Evolutionary conservation across 805 yeast genomes (phyloP), one percentile per base, ranked within the genome.

Genomic region (Pichia cabralensis): DNA sequence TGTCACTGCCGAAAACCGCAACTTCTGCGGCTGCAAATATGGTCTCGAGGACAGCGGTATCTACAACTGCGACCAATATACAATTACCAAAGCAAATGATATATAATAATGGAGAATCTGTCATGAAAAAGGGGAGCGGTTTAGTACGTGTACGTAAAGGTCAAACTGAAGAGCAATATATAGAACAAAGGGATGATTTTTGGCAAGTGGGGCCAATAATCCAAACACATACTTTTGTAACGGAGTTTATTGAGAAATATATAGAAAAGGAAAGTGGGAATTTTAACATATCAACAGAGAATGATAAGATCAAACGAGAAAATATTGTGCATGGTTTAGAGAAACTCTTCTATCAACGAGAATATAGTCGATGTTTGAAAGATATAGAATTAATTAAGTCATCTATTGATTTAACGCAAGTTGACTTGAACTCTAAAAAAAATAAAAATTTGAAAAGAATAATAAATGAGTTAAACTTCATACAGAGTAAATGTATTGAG

Each of bases 91-190:
- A 31, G n/a, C 43, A 42, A 14, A 33, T 47, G 5, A 34, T 33
- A n/a, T 50, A 50, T 23, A 50, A 49, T 33, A 50, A 49, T 11
- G 70, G 73, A 1, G 65, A 62, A 41, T 70, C 69, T 2, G 40
- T 57, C 3, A 71, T 69, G 5, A 53, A 57, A 23, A 68, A 62
- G 38, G 59, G 69, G 1, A 64, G 71, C 1, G 76, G 76, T 0
- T 58, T 64, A 36, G 49, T 53, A 4, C 68, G 65, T 36, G 53
- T 65, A 18, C 67, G 95, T 27, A 83, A 80, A 46, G 77, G 76
- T 0, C 96, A 85, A 50, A 49, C 79, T 0, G 75, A 73, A 27
- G 88, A 76, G 35, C 80, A 71, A 37, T 85, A 59, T 43, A 56
- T 50, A 22, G 48, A 39, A 8, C 89, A 85, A 53, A 58, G 61